Percentiles rank a stretch among this genome's conserved stretches.
These are phyloP conservation scores for Phyllosticta citribraziliensis DNA, from an alignment of 2,329 filamentous ascomycete species.

Conservation along the genomic window DNA sequence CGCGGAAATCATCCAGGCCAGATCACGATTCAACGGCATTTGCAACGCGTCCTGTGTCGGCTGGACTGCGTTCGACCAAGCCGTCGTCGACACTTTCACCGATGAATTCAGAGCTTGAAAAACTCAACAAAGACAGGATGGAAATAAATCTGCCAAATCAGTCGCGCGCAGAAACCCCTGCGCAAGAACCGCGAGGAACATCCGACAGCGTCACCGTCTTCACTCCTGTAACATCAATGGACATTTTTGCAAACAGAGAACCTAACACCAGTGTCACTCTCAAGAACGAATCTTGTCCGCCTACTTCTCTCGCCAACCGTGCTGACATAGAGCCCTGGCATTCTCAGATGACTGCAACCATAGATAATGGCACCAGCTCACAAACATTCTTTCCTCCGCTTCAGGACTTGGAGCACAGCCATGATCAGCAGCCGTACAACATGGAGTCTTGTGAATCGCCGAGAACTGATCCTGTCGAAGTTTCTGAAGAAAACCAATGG, in stretches of 20 bases:
- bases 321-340: background rate
- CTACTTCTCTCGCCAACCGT: background rate
- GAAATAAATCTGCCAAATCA: background rate
- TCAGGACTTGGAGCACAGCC: background rate
- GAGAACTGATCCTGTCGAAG: too few species aligned
- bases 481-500: background rate
- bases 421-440: background rate
- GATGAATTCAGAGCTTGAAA: constrained; percentile 20
- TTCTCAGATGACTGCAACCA: background rate
- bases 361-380: background rate
- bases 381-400: background rate
- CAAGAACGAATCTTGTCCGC: background rate
- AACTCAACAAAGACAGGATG: constrained; percentile 32
- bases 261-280: background rate
- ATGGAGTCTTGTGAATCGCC: background rate
- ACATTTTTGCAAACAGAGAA: background rate
- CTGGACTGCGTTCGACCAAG: background rate
- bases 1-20: background rate
- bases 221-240: constrained; percentile 7
- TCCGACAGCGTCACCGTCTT: background rate
- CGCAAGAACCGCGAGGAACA: constrained; percentile 13
- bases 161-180: constrained; percentile 14
- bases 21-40: background rate
- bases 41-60: background rate
- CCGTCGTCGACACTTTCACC: background rate